These are phyloP conservation scores for Ceratobasidium sp. DNA, from an alignment of 1,284 basidiomycete species.

Conservation along the genomic window DNA sequence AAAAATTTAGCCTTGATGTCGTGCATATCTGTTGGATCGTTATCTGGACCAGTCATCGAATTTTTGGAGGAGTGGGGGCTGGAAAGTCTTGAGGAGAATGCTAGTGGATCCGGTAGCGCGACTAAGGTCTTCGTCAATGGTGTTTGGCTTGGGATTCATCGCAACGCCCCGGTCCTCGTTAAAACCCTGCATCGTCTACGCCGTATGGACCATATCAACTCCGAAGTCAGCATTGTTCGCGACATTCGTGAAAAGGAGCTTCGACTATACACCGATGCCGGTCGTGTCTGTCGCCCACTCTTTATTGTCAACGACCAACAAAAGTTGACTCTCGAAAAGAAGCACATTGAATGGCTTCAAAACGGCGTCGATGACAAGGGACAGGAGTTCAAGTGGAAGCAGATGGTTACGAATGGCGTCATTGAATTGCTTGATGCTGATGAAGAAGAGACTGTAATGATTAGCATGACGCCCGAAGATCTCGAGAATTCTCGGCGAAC, in stretches of 20 bases:
- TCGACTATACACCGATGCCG: conserved; percentile 94
- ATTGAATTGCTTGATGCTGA: conserved; percentile 97
- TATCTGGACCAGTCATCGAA: conserved; percentile 95
- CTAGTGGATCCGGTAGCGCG: conserved; percentile 77
- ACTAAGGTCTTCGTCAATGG: conserved; percentile 99
- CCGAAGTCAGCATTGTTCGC: conserved; percentile 95
- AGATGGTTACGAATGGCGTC: conserved; percentile 85
- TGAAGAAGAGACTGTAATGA: conserved; percentile 99
- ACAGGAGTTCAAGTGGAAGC: conserved; percentile 78
- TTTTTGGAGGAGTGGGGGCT: conserved; percentile 99
- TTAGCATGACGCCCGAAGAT: conserved; percentile 98
- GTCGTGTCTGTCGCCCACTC: conserved; percentile 93
- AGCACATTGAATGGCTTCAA: conserved; percentile 78
- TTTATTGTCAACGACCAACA: conserved; percentile 95
- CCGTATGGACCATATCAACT: conserved; percentile 93
- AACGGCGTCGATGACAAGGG: conserved; percentile 57
- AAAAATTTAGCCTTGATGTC: conserved; percentile 99
- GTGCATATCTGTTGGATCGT: conserved; percentile 96
- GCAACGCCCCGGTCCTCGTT: conserved; percentile 90
- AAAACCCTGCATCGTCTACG: conserved; percentile 92
- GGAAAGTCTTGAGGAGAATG: conserved; percentile 90
- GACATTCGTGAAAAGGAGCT: conserved; percentile 97
- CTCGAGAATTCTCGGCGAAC: conserved; percentile 79
- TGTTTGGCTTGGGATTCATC: conserved; percentile 99
- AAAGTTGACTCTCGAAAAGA: conserved; percentile 76